Base-by-base conservation (phyloP, 345 rosid genomes). In the Boechera retrofracta region DNA sequence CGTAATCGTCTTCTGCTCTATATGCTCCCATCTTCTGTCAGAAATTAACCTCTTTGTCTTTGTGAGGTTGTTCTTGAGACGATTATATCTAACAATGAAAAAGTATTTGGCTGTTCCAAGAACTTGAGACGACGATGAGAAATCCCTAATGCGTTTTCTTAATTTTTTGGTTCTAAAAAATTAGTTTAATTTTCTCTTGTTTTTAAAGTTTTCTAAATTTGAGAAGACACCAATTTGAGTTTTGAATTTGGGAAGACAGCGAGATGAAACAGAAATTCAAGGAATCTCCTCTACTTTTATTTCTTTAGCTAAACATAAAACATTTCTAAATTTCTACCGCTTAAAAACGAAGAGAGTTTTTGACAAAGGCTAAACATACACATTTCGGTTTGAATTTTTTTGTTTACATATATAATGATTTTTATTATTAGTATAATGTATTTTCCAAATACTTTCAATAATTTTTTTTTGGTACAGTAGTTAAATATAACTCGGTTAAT, bases 1-100 rank as follows among this genome's bases (percentile, higher is more conserved):
- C 91, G 38, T 87, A 89, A 80, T 89, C 94, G 4, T 89, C 94
- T 52, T 89, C 94, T 48, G 89, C 88, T 71, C 84, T 77, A 72
- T 86, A 86, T 47, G 87, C 84, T 61, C 86, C 90, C 91, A 87
- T 86, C 45, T 60, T 55, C 9, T 70, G 4, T 31, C 33, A 3
- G 10, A 45, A 11, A 1, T 45, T 33, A 33, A 75, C 59, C 38
- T 75, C 45, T 71, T 48, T 71, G 21, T 41, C 33, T 72, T 59
- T 39, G n/a, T 54, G 64, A 52, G 57, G 49, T 21, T 49, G 24
- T 60, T 62, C 7, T 49, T 12, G 16, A 39, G 55, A 76, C 35
- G 24, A 24, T 60, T 18, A 18, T 51, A 39, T 28, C 7, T 49
- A 64, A 63, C 16, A 42, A 69, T 8, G 21, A 32, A 53, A 76